A percentile compares a stretch with the other conserved stretches of the same genome.
These are phyloP conservation scores for Setaria italica DNA, from an alignment of 202 grass and related monocot species.

Conservation along the genomic window DNA sequence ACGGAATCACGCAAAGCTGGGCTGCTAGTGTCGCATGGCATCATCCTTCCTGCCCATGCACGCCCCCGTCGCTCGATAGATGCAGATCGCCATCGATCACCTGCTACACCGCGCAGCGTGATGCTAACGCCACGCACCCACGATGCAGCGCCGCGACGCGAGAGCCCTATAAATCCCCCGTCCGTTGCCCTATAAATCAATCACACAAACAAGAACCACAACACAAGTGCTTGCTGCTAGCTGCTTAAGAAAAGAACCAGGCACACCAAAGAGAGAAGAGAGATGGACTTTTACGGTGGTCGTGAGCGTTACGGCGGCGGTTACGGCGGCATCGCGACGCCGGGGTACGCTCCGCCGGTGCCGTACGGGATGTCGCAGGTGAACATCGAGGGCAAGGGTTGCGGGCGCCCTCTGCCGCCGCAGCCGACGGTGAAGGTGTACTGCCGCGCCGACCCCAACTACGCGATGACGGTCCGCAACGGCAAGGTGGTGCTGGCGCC, in stretches of 20 bases:
- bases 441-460: constrained; percentile 73
- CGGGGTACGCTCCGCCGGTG: constrained; percentile 60
- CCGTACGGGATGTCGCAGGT: constrained; percentile 69
- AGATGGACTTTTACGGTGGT: constrained; percentile 42
- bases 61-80: too few species aligned
- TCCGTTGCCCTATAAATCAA: too few species aligned
- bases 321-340: constrained; percentile 42
- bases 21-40: constrained; percentile 37
- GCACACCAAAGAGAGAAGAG: too few species aligned
- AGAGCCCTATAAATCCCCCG: too few species aligned
- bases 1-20: constrained; percentile 49
- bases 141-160: too few species aligned
- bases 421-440: constrained; percentile 79
- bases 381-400: constrained; percentile 54
- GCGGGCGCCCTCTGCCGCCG: constrained; percentile 52
- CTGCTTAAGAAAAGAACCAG: too few species aligned
- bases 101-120: too few species aligned
- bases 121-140: too few species aligned
- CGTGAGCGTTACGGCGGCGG: background rate
- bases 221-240: too few species aligned
- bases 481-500: constrained; percentile 67
- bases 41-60: constrained; percentile 15
- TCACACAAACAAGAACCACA: too few species aligned
- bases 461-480: constrained; percentile 54
- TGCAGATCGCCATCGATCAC: too few species aligned